Evolutionary conservation across 495 filamentous ascomycete genomes (phyloP), one percentile per base, ranked within the genome.

Genomic region (Penicillium bovifimosum): DNA sequence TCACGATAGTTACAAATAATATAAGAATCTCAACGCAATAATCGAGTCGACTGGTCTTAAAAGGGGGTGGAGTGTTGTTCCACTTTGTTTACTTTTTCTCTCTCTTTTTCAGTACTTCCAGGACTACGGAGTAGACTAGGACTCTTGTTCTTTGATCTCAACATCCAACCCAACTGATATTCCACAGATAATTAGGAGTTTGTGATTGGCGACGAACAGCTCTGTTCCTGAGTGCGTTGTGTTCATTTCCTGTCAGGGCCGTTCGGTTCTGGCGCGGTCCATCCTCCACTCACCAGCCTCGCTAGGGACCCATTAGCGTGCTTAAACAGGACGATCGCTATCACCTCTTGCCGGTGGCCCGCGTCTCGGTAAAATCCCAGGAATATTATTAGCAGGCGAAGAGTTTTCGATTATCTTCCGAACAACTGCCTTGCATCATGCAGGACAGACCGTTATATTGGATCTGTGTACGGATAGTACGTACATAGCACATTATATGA

Each of bases 301-400:
- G 31, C 35, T 51, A 41, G 46, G 28, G 38, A 51, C 58, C 58
- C 43, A 41, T 47, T 48, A 39, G 48, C 38, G 48, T 2, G 27
- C 38, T 34, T 9, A 41, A 11, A 41, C 17, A 31, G 52, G 46
- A 29, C 62, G 62, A 65, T 65, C 62, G 53, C 56, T 65, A 65
- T 65, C 51, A 57, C 56, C 20, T 24, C 20, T 44, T 45, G 36
- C 52, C 52, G n/a, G n/a, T n/a, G n/a, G n/a, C n/a, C n/a, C n/a
- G n/a, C n/a, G 47, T 52, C 52, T 44, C 18, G 28, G 14, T 32
- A 33, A 38, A 53, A 4, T 34, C 11, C 3, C 14, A 38, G 17
- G 11, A 9, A n/a, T n/a, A n/a, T 39, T 36, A 34, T 34, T n/a
- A 34, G 14, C 5, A 38, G 35, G 35, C 14, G 17, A n/a, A 16